phyloP scores from a whole-genome alignment of 2,329 filamentous ascomycete genomes.

The Arthroderma uncinatum region DNA sequence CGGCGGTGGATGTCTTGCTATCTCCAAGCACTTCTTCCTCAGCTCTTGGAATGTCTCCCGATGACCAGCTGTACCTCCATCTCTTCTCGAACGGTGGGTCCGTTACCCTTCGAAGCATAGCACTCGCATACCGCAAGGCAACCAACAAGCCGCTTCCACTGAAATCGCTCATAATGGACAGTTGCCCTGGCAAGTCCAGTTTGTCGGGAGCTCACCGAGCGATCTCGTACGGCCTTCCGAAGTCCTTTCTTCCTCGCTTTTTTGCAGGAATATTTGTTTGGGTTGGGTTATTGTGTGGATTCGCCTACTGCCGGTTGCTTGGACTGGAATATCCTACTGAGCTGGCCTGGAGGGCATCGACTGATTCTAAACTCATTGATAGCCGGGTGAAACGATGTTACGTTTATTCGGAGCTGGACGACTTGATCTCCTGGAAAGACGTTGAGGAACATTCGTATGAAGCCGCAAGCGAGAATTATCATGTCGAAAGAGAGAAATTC shows the following conservation, averaged over 20 bases:
- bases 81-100: slow-evolving; percentile 43
- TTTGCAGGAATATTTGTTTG: slow-evolving; percentile 21
- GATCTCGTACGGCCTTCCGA: slow-evolving; percentile 28
- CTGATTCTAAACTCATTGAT: slow-evolving; percentile 20
- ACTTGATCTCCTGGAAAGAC: slow-evolving; percentile 27
- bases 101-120: slow-evolving; percentile 30
- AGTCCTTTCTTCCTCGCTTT: slow-evolving; percentile 22
- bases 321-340: slow-evolving; percentile 20
- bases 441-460: slow-evolving; percentile 29
- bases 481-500: slow-evolving; percentile 29
- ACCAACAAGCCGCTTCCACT: slow-evolving; percentile 29
- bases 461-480: slow-evolving; percentile 24
- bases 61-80: slow-evolving; percentile 30
- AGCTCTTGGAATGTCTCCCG: slow-evolving; percentile 13
- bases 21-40: slow-evolving; percentile 13
- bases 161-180: slow-evolving; percentile 37
- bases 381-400: slow-evolving; percentile 24
- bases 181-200: slow-evolving; percentile 32
- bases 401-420: slow-evolving; percentile 32
- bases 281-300: slow-evolving; percentile 17
- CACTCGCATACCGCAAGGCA: slow-evolving; percentile 27
- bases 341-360: slow-evolving; percentile 22
- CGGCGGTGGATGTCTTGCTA: slow-evolving; percentile 27
- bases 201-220: slow-evolving; percentile 22
- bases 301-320: slow-evolving; percentile 15